phyloP scores from a whole-genome alignment of 768 basidiomycete species.

The Kwoniella shandongensis region DNA sequence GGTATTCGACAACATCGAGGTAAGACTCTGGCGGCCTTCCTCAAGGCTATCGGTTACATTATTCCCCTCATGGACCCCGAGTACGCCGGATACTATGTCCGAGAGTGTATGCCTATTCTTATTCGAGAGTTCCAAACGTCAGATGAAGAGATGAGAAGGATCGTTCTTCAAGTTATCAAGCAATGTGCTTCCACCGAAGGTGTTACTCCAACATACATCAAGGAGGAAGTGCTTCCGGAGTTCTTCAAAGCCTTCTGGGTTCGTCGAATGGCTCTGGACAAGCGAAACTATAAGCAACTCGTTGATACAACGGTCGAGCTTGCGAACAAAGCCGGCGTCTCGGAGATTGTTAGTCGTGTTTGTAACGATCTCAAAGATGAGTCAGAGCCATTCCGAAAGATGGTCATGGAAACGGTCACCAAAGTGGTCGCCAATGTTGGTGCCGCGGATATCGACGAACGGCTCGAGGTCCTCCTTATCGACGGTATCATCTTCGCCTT shows the following conservation, averaged over 20 bases:
- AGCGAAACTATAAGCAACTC: conserved; percentile 93
- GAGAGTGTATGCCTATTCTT: conserved; percentile 64
- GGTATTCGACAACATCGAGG: conserved; percentile 94
- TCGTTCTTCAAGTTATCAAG: conserved; percentile 97
- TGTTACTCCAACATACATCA: conserved; percentile 92
- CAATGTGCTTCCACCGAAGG: conserved; percentile 98
- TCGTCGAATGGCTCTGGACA: conserved; percentile 88
- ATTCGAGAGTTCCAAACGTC: conserved; percentile 95
- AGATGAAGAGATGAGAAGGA: conserved; percentile 99
- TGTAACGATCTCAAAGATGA: conserved; percentile 82
- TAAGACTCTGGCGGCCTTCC: conserved; percentile 89
- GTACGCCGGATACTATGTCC: conserved; percentile 98
- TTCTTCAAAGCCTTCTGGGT: conserved; percentile 99
- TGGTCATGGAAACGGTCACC: conserved; percentile 99
- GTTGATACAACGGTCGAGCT: conserved; percentile 99
- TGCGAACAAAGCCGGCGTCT: conserved; percentile 92
- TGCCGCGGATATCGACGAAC: conserved; percentile 96
- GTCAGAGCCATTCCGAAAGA: conserved; percentile 68
- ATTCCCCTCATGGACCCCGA: conserved; percentile 99
- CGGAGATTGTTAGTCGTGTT: conserved; percentile 87
- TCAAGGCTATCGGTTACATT: conserved; percentile 98
- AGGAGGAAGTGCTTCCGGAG: conserved; percentile 95
- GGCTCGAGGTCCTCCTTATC: conserved; percentile 87
- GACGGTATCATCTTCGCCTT: conserved; percentile 99
- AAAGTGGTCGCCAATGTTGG: conserved; percentile 91